A percentile compares a stretch with the other conserved stretches of the same genome.
Conservation (phyloP, 139 green algal genomes). For the Closterium sp. region DNA sequence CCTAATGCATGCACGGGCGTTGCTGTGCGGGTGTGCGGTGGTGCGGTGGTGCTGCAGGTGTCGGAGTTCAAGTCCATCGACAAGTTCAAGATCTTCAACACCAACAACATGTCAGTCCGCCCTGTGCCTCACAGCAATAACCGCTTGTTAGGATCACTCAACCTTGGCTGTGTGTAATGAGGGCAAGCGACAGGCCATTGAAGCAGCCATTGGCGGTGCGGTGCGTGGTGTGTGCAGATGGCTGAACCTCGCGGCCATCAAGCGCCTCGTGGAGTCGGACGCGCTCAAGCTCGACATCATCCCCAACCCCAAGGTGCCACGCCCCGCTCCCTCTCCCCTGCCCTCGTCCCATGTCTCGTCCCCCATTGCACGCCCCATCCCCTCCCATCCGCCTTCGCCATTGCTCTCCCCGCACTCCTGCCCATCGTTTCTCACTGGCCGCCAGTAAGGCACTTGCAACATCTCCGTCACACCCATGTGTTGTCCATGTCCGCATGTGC, state of each 20-base stretch:
- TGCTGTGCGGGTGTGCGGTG: not conserved
- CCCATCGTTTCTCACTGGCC: too few relatives aligned
- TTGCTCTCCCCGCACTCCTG: not conserved
- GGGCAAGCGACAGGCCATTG: not conserved
- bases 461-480: not conserved
- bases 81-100: slow-evolving; percentile 52
- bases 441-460: not conserved
- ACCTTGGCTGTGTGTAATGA: not conserved
- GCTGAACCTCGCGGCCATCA: slow-evolving; percentile 24
- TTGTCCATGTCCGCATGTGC: not conserved
- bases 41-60: not conserved
- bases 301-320: slow-evolving; percentile 35
- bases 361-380: not conserved
- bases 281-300: slow-evolving; percentile 39
- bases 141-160: not conserved
- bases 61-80: slow-evolving; percentile 43
- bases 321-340: not conserved
- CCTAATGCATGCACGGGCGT: too few relatives aligned
- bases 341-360: not conserved
- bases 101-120: slow-evolving; percentile 29
- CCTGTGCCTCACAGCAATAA: not conserved
- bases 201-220: not conserved
- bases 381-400: not conserved
- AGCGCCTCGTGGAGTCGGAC: slow-evolving; percentile 14
- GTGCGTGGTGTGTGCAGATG: not conserved